Conservation (phyloP, 805 yeast species). For the Zygosaccharomyces gambellarensis region DNA sequence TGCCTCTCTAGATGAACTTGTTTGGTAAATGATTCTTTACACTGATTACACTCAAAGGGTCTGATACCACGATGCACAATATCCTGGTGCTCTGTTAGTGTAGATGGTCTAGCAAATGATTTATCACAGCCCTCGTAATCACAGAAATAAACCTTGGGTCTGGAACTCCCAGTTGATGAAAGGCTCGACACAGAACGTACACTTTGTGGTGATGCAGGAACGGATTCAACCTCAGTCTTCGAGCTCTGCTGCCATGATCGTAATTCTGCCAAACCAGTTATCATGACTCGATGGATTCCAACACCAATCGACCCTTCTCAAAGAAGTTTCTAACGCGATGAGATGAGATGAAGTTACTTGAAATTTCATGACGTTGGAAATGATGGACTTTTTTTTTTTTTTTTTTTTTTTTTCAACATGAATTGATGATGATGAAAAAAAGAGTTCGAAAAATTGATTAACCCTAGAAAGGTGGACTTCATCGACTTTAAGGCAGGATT, state of each 20-base stretch:
- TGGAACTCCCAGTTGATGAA: constrained; percentile 31
- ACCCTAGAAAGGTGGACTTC: not conserved
- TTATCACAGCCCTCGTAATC: constrained; percentile 63
- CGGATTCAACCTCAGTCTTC: constrained; percentile 1
- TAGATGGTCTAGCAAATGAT: constrained; percentile 73
- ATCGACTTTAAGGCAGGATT: not conserved
- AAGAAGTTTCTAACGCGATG: not conserved
- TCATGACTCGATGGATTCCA: not conserved
- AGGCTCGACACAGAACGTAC: constrained; percentile 6
- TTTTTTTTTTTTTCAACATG: not conserved
- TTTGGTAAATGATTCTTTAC: constrained; percentile 63
- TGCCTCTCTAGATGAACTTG: constrained; percentile 81
- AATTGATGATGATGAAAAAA: not conserved
- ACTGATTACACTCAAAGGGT: constrained; percentile 65
- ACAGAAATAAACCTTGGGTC: constrained; percentile 63
- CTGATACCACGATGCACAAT: constrained; percentile 67
- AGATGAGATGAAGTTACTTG: not conserved
- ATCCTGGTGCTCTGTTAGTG: constrained; percentile 75
- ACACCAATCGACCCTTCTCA: not conserved
- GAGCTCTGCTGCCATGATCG: not conserved
- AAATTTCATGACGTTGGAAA: constrained; percentile 5
- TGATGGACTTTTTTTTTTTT: constrained; percentile 1
- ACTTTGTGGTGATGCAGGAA: constrained; percentile 3
- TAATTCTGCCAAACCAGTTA: not conserved
- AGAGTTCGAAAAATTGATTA: constrained; percentile 2